A percentile compares a stretch with the other conserved stretches of the same genome.
These are phyloP conservation scores for Volvox reticuliferus DNA, from an alignment of 139 green algal species.

Conservation along the genomic window DNA sequence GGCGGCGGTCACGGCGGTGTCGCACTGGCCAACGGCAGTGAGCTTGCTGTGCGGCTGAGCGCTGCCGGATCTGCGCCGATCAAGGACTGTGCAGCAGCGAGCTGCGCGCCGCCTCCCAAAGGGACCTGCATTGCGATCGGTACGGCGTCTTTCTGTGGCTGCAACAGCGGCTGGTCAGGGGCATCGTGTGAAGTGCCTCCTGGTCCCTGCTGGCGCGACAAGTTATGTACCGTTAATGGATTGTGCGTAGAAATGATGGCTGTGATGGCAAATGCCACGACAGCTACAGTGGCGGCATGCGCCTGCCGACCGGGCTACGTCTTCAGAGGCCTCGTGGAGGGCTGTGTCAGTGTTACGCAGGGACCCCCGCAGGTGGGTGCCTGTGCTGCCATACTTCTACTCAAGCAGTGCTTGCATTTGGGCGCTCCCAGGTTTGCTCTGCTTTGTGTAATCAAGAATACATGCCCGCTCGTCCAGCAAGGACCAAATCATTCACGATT, in stretches of 20 bases:
- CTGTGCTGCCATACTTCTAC: no score
- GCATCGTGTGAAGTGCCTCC: background rate
- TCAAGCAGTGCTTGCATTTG: no score
- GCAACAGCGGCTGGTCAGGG: background rate
- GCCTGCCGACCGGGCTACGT: background rate
- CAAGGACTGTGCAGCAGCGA: background rate
- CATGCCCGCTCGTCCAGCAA: no score
- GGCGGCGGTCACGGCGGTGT: background rate
- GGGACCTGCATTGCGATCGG: slow-evolving; percentile 1
- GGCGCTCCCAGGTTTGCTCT: no score
- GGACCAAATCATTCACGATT: no score
- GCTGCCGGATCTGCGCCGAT: background rate
- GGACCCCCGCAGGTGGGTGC: no score
- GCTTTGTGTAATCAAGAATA: no score
- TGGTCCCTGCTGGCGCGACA: slow-evolving; percentile 1
- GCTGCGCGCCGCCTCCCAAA: background rate
- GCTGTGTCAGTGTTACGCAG: no score
- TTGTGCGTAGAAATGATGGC: background rate
- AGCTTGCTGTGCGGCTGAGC: background rate
- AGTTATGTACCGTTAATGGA: background rate
- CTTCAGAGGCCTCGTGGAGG: background rate
- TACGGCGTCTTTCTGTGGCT: background rate
- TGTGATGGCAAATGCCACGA: background rate
- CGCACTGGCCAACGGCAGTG: background rate
- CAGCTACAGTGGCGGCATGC: background rate